phyloP scores from a whole-genome alignment of 345 rosid genomes.

The Eucalyptus guilfoylei region DNA sequence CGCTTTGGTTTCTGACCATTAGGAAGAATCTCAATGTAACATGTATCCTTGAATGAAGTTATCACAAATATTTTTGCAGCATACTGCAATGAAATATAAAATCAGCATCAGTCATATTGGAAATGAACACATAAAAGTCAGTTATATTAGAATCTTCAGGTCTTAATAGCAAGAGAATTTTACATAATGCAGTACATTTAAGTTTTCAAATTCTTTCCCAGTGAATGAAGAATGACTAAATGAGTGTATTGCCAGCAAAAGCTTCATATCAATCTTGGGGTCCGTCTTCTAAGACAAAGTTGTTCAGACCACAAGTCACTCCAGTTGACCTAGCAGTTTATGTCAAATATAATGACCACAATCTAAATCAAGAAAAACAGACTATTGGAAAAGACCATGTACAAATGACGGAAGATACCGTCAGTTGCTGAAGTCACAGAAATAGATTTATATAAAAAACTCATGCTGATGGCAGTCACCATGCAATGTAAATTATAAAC shows the following conservation, averaged over 20 bases:
- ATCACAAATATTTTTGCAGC: constrained; percentile 58
- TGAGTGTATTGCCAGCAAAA: background rate
- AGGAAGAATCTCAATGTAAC: constrained; percentile 83
- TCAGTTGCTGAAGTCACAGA: background rate
- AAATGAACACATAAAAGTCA: background rate
- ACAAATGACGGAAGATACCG: background rate
- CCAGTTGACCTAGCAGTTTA: background rate
- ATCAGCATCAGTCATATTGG: background rate
- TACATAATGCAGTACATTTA: background rate
- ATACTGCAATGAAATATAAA: constrained; percentile 34
- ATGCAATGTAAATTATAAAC: background rate
- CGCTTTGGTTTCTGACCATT: constrained; percentile 39
- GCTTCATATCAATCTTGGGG: background rate
- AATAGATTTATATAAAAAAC: background rate
- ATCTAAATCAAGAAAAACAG: background rate
- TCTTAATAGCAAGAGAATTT: background rate
- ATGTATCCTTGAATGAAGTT: constrained; percentile 89
- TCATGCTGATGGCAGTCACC: background rate
- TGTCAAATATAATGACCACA: background rate
- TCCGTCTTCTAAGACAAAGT: background rate
- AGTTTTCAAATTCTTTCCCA: background rate
- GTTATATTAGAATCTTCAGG: background rate
- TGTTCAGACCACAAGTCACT: background rate
- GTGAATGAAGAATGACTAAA: background rate
- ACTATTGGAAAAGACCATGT: background rate